Base-by-base conservation (phyloP, 225 moss, liverwort and hornwort species). In the Marchantia paleacea region DNA sequence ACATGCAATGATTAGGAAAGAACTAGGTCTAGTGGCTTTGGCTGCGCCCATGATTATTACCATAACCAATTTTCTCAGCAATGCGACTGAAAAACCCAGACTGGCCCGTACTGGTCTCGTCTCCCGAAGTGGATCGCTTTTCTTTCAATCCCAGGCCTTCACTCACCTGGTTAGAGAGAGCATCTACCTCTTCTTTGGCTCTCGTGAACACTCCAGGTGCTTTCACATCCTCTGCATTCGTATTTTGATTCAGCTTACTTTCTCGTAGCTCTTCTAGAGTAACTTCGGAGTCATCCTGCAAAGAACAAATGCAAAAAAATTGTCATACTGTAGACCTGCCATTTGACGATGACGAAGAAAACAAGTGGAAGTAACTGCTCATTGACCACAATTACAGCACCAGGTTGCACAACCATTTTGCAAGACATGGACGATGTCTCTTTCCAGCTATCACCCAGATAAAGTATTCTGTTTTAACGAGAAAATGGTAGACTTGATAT, bases 131-230 rank as follows among this genome's bases (percentile, higher is more conserved):
- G 31, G 84, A 72, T 75, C 80, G 77, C 53, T 80, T 82, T 31
- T 68, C 39, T 26, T 78, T 64, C 9, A 80, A 24, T 19, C 82
- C 65, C 51, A 87, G 75, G 0, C 78, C 80, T 69, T 87, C 87
- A 57, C 77, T 67, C 73, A 87, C 75, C 15, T 80, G 72, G 69
- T 84, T 82, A 0, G 84, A 82, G 61, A 87, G 75, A 7, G 87
- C 87, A 47, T 87, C 84, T 67, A 84, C 84, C 77, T 87, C 87
- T 79, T 87, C 87, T 51, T 80, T 87, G 1, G 82, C 78, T 60
- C 87, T 84, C 49, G 11, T 66, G 14, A 87, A 69, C 0, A 87
- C 67, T 80, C 84, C 82, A 29, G 87, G 87, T 48, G 87, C 87
- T 77, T 49, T 80, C 10, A 87, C 81, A 76, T 84, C 87, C 12